phyloP scores from a whole-genome alignment of 345 rosid species.

The Stellera chamaejasme region DNA sequence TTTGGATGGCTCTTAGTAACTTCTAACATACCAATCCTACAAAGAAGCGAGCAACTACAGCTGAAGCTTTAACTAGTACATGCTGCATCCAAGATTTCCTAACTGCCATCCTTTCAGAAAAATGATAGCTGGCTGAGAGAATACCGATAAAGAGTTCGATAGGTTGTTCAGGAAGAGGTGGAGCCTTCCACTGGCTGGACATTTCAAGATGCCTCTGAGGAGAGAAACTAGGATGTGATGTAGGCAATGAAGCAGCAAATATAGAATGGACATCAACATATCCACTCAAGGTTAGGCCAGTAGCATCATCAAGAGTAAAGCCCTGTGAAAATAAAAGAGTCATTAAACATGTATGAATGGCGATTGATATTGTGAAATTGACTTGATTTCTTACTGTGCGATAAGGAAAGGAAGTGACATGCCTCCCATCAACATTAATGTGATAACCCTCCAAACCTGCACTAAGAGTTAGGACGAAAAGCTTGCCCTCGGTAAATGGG shows the following conservation, averaged over 20 bases:
- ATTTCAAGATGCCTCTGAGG: slow-evolving; percentile 67
- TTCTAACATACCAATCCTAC: slow-evolving; percentile 59
- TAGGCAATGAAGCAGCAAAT: slow-evolving; percentile 73
- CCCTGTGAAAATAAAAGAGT: slow-evolving; percentile 32
- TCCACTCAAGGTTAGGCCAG: slow-evolving; percentile 66
- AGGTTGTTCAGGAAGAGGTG: slow-evolving; percentile 37
- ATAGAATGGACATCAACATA: slow-evolving; percentile 65
- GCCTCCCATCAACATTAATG: slow-evolving; percentile 78
- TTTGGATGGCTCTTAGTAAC: background rate
- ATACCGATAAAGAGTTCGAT: slow-evolving; percentile 73
- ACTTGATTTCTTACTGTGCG: slow-evolving; percentile 51
- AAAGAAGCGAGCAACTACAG: slow-evolving; percentile 75
- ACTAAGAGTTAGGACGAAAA: slow-evolving; percentile 75
- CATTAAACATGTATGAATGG: slow-evolving; percentile 14
- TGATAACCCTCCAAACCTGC: slow-evolving; percentile 91
- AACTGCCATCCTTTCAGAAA: slow-evolving; percentile 86
- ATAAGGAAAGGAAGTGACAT: slow-evolving; percentile 75
- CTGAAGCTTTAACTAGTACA: slow-evolving; percentile 56
- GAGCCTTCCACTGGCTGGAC: slow-evolving; percentile 64
- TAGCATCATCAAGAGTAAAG: slow-evolving; percentile 83
- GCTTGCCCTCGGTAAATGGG: slow-evolving; percentile 57
- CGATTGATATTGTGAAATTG: background rate
- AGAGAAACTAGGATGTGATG: slow-evolving; percentile 62
- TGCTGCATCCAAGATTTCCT: slow-evolving; percentile 94
- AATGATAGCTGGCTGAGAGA: slow-evolving; percentile 83